Conservation (phyloP, 1,284 basidiomycete genomes). For the Veloporphyrellus conicus region DNA sequence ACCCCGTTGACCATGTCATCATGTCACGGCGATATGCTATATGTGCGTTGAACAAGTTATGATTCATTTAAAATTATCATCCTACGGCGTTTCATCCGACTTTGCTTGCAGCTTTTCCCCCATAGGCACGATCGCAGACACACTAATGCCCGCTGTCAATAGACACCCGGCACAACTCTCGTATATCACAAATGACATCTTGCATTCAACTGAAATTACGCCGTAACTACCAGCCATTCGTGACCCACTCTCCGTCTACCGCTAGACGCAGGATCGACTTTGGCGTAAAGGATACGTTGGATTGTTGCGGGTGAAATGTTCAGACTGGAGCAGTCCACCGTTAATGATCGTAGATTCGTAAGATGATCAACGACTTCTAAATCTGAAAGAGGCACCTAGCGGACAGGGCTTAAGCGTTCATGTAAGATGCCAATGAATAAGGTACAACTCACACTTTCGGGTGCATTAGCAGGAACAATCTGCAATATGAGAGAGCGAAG, state of each 20-base stretch:
- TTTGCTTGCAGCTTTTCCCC: not conserved
- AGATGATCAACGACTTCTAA: too few relatives aligned
- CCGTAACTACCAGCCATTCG: not conserved
- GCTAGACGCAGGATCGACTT: not conserved
- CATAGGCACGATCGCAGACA: not conserved
- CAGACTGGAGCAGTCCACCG: too few relatives aligned
- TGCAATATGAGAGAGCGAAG: constrained; percentile 9
- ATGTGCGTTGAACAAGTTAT: not conserved
- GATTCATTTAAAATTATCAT: too few relatives aligned
- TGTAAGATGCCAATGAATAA: too few relatives aligned
- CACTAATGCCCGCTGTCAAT: not conserved
- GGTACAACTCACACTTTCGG: too few relatives aligned
- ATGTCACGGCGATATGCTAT: not conserved
- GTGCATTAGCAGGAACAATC: too few relatives aligned
- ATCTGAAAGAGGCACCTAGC: too few relatives aligned
- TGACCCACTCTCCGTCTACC: constrained; percentile 9
- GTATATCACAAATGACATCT: not conserved
- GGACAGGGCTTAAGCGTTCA: too few relatives aligned
- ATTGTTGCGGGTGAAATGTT: too few relatives aligned
- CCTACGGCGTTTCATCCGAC: not conserved
- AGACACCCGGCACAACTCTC: not conserved
- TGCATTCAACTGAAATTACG: not conserved
- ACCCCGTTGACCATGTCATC: too few relatives aligned
- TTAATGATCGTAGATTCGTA: too few relatives aligned
- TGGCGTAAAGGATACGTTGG: not conserved